phyloP scores from a whole-genome alignment of 2,329 filamentous ascomycete species.

The Colletotrichum kahawae region DNA sequence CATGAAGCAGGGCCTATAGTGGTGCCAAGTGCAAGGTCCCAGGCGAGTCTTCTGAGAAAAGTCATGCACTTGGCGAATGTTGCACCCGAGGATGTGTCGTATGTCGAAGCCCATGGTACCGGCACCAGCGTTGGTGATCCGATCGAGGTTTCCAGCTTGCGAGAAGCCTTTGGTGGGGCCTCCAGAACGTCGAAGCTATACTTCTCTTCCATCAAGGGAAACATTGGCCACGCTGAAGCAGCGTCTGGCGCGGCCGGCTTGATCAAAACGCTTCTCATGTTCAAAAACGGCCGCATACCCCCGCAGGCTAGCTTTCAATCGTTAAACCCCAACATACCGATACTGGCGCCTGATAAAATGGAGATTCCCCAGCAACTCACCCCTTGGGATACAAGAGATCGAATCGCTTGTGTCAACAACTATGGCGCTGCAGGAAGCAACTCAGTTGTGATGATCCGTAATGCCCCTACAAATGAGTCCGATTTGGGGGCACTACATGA shows the following conservation, averaged over 20 bases:
- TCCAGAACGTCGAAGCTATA: constrained; percentile 35
- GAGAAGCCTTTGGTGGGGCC: not conserved
- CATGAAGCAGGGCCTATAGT: constrained; percentile 23
- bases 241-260: constrained; percentile 29
- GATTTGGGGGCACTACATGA: no score
- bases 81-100: not conserved
- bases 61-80: constrained; percentile 44
- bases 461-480: constrained; percentile 2
- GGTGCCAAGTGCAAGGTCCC: constrained; percentile 29
- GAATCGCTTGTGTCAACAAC: constrained; percentile 37
- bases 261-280: constrained; percentile 30
- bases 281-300: constrained; percentile 25
- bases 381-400: not conserved
- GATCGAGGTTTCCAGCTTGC: constrained; percentile 49
- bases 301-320: constrained; percentile 25
- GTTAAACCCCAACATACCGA: constrained; percentile 30
- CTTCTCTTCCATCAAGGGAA: constrained; percentile 26
- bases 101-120: constrained; percentile 50
- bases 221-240: constrained; percentile 44
- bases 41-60: constrained; percentile 48
- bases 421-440: constrained; percentile 36
- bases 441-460: constrained; percentile 33
- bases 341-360: not conserved
- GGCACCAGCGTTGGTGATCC: constrained; percentile 50
- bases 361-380: not conserved